Conservation (phyloP, 306 rosid genomes). For the Inga laurina region DNA sequence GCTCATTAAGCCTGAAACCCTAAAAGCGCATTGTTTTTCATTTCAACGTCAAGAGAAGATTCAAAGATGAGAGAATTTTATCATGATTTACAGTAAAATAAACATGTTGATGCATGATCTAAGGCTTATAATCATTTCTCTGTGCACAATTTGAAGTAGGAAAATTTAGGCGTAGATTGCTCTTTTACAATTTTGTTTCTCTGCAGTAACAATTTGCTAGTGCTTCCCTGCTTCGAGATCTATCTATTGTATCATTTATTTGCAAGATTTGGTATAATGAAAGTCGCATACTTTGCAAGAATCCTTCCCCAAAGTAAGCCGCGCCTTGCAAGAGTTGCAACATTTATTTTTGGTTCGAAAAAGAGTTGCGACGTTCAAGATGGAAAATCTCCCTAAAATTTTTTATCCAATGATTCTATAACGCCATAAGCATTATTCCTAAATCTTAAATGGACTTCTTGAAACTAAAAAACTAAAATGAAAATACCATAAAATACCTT, state of each 20-base stretch:
- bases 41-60: neutral
- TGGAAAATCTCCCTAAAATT: too few relatives aligned
- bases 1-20: neutral
- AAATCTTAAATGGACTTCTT: too few relatives aligned
- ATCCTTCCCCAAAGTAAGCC: neutral
- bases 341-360: too few relatives aligned
- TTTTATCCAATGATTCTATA: too few relatives aligned
- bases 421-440: too few relatives aligned
- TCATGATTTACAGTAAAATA: slow-evolving; percentile 18
- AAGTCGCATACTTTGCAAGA: neutral
- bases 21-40: neutral
- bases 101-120: neutral
- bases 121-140: neutral
- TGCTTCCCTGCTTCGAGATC: neutral
- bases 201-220: neutral
- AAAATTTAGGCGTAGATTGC: neutral
- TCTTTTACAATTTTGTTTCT: neutral
- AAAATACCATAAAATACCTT: too few relatives aligned
- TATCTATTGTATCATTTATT: neutral
- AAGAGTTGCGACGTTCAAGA: neutral
- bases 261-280: neutral
- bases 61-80: neutral
- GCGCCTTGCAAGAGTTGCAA: neutral
- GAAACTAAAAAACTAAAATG: too few relatives aligned
- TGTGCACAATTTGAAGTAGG: neutral